These are phyloP conservation scores for Goffeauzyma gilvescens DNA, from an alignment of 768 basidiomycete species.

Conservation along the genomic window DNA sequence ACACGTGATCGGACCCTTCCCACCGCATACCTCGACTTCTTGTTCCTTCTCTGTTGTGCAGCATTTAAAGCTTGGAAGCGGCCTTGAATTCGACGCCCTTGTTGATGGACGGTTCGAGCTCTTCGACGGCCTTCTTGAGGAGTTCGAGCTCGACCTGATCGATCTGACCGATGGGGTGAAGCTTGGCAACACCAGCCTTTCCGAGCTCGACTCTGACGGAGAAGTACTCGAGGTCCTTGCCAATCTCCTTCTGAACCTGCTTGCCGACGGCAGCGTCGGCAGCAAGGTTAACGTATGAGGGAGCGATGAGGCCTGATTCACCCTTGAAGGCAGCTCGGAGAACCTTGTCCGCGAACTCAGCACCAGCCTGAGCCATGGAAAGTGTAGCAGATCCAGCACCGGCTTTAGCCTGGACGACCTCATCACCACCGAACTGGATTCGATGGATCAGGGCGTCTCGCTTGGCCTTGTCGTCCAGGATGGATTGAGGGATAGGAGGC, in stretches of 20 bases:
- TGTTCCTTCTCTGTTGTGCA: too few species aligned
- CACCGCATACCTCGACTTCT: too few species aligned
- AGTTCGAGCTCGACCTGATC: constrained; percentile 68
- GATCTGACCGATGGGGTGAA: constrained; percentile 62
- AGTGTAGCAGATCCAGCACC: constrained; percentile 86
- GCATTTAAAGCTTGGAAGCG: constrained; percentile 11
- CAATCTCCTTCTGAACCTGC: constrained; percentile 61
- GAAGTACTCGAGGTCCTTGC: constrained; percentile 85
- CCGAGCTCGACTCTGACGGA: constrained; percentile 85
- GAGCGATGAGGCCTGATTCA: constrained; percentile 53
- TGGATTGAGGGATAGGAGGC: constrained; percentile 35
- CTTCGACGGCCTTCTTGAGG: constrained; percentile 41
- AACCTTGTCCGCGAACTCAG: constrained; percentile 47
- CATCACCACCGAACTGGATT: constrained; percentile 90
- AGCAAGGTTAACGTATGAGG: constrained; percentile 62
- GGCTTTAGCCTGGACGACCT: constrained; percentile 96
- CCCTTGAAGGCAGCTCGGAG: constrained; percentile 45
- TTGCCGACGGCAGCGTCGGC: constrained; percentile 48
- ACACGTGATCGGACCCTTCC: too few species aligned
- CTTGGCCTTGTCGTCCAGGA: constrained; percentile 39
- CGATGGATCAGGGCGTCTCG: constrained; percentile 56
- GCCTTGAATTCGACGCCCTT: constrained; percentile 18
- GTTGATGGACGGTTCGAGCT: constrained; percentile 30
- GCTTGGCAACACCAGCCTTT: constrained; percentile 80
- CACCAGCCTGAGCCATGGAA: constrained; percentile 58